Evolutionary conservation across 2,329 filamentous ascomycete species (phyloP), one percentile per base, ranked within the genome.

Genomic region (Epichloe sibirici): DNA sequence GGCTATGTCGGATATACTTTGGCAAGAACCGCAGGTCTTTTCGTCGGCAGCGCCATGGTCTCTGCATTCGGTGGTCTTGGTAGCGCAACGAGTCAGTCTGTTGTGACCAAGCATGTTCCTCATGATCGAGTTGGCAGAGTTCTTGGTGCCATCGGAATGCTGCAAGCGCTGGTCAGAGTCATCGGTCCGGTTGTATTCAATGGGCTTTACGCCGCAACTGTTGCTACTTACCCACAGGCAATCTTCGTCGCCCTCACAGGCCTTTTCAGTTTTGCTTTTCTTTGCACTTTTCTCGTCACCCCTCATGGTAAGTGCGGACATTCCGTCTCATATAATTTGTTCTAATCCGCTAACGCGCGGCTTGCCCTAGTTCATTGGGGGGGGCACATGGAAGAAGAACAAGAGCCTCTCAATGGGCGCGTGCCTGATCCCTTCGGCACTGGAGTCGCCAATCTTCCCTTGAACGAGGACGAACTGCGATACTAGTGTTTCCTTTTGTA

Each of bases 31-130:
- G 77, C 81, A 3, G 68, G 72, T 0, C 58, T 87, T 0, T 93
- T 96, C 66, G 77, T 88, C 3, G 56, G 81, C 0, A 85, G 83
- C 17, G 91, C 88, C 47, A 73, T 88, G 45, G 61, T 90, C 17
- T 85, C 88, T 1, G 78, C 88, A 0, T 70, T 94, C 40, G 91
- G 91, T 25, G 90, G 90, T 1, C 83, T 97, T 45, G 90, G 86
- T 0, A 85, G 85, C 38, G 90, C 93, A 1, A 93, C 88, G 0
- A 75, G 95, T 48, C 89, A 95, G 63, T 85, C 87, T 1, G 79
- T 86, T 0, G 72, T 96, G 49, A 96, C 90, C 21, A 97, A 96
- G 65, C 93, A 97, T 66, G 85, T 97, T 0, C 88, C 90, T 0
- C 75, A 82, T 0, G 86, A 93, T 57, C 79, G 80, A 46, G 85